Conservation (phyloP, 306 rosid genomes). For the Vigna radiata region DNA sequence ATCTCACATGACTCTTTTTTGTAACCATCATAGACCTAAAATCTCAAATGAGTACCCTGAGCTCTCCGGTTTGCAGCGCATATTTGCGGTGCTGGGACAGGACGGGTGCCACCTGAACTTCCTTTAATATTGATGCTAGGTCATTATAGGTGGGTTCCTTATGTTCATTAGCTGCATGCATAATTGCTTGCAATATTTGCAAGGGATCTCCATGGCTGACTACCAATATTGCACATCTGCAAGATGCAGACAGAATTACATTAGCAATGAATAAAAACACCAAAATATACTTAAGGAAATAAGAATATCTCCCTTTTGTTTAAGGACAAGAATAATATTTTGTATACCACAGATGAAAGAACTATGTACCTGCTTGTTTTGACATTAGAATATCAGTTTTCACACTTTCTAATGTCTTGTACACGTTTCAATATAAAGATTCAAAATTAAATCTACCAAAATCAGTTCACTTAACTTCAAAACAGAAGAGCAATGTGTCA, state of each 20-base stretch:
- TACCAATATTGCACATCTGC: slow-evolving; percentile 77
- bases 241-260: slow-evolving; percentile 12
- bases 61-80: slow-evolving; percentile 81
- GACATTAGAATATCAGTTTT: background rate
- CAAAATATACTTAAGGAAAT: slow-evolving; percentile 19
- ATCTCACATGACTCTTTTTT: background rate
- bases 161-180: slow-evolving; percentile 60
- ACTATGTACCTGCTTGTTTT: background rate
- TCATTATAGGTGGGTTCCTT: slow-evolving; percentile 44
- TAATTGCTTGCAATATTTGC: slow-evolving; percentile 80
- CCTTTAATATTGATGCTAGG: slow-evolving; percentile 55
- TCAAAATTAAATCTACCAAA: background rate
- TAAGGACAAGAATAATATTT: slow-evolving; percentile 1
- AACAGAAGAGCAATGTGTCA: background rate
- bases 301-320: background rate
- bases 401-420: background rate
- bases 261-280: slow-evolving; percentile 29
- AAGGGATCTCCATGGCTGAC: slow-evolving; percentile 92
- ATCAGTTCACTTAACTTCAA: background rate
- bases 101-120: slow-evolving; percentile 57
- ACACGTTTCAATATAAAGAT: background rate
- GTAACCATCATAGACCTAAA: slow-evolving; percentile 19
- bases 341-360: background rate
- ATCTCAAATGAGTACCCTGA: slow-evolving; percentile 56
- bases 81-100: slow-evolving; percentile 79